A percentile compares a stretch with the other conserved stretches of the same genome.
phyloP scores from a whole-genome alignment of 2,329 filamentous ascomycete genomes.

The Colletotrichum nymphaeae region DNA sequence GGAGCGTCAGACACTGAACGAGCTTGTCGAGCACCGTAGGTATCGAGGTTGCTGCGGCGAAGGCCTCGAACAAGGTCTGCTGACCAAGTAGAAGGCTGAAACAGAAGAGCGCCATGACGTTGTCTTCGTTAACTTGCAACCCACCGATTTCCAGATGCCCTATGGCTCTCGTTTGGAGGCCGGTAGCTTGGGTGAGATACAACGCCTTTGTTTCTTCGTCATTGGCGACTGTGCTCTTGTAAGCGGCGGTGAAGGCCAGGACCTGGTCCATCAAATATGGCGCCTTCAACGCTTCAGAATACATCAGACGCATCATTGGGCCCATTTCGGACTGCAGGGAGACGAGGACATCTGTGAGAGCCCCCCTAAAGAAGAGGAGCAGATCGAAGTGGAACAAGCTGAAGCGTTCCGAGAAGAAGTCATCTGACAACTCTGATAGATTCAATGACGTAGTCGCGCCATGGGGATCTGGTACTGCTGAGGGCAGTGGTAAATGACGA shows the following conservation, averaged over 20 bases:
- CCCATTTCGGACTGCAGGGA: not conserved
- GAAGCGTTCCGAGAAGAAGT: not conserved
- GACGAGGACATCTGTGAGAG: not conserved
- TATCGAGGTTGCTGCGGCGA: not conserved
- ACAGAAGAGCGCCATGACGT: constrained; percentile 54
- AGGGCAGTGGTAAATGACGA: not conserved
- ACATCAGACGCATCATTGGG: not conserved
- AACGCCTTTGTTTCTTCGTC: constrained; percentile 36
- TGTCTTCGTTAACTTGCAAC: constrained; percentile 43
- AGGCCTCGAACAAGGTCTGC: constrained; percentile 59
- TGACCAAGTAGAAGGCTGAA: constrained; percentile 57
- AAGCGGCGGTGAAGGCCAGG: constrained; percentile 57
- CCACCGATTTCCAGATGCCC: constrained; percentile 46
- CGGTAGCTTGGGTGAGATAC: constrained; percentile 52
- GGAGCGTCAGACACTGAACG: constrained; percentile 52
- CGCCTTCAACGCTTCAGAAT: constrained; percentile 34
- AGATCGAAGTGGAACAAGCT: constrained; percentile 10
- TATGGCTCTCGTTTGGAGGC: constrained; percentile 57
- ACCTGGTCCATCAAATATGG: constrained; percentile 61
- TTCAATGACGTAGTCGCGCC: not conserved
- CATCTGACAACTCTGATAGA: not conserved
- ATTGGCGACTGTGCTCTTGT: constrained; percentile 46
- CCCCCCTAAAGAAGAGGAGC: not conserved
- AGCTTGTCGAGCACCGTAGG: constrained; percentile 46
- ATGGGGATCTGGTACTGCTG: no score